phyloP scores from a whole-genome alignment of 495 filamentous ascomycete species.

The Platismatia glauca region DNA sequence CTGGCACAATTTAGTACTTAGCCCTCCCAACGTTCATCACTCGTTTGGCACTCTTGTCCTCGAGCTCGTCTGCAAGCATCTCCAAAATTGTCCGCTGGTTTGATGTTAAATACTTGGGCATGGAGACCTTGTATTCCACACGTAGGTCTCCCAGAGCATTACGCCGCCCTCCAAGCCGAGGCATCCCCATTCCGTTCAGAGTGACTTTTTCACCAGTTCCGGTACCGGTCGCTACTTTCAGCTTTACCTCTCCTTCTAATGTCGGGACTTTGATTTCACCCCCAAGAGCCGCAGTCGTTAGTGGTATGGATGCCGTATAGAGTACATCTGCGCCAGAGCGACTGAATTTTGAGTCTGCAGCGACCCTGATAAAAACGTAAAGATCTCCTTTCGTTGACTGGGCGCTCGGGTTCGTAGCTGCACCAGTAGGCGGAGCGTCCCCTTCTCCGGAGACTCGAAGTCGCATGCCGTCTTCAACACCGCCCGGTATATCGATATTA shows the following conservation, averaged over 20 bases:
- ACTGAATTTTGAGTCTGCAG: constrained; percentile 75
- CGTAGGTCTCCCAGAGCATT: constrained; percentile 66
- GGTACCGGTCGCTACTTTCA: constrained; percentile 82
- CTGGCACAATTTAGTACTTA: constrained; percentile 30
- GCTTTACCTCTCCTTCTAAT: constrained; percentile 77
- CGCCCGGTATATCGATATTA: constrained; percentile 80
- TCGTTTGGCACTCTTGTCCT: constrained; percentile 80
- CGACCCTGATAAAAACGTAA: constrained; percentile 75
- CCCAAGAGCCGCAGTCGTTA: constrained; percentile 87
- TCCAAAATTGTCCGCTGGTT: constrained; percentile 90
- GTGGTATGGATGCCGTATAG: constrained; percentile 81
- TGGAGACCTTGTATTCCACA: constrained; percentile 88
- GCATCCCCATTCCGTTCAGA: constrained; percentile 84
- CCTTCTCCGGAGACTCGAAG: constrained; percentile 73
- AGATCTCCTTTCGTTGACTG: constrained; percentile 68
- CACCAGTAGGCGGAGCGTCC: constrained; percentile 70
- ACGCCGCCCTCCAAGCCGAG: constrained; percentile 52
- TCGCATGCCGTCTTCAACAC: constrained; percentile 92
- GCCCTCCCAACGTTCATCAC: constrained; percentile 65
- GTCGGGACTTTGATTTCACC: constrained; percentile 86
- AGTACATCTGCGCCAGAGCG: constrained; percentile 80
- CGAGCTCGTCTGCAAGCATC: constrained; percentile 91
- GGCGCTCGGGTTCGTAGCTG: constrained; percentile 46
- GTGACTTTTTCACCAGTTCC: constrained; percentile 87
- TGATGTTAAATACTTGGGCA: constrained; percentile 84